Conservation (phyloP, 768 basidiomycete genomes). For the Suillus cothurnatus region DNA sequence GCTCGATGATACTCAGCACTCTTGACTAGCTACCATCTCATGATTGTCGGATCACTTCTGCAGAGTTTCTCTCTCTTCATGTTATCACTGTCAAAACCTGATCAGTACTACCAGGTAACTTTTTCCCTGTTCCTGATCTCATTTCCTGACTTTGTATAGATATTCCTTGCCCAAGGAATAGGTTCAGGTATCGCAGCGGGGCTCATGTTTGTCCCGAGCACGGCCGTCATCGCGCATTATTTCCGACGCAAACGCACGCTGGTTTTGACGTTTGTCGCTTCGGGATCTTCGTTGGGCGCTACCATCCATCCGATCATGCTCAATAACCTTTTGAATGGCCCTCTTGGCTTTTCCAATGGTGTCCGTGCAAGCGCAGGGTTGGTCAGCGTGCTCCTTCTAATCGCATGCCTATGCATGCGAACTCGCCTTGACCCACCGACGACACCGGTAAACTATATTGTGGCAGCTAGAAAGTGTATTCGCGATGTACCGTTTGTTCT, state of each 20-base stretch:
- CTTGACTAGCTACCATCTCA: constrained; percentile 7
- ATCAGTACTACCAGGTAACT: constrained; percentile 45
- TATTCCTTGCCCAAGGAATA: constrained; percentile 53
- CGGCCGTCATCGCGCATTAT: constrained; percentile 48
- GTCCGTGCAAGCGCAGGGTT: constrained; percentile 52
- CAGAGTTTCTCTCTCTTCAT: constrained; percentile 35
- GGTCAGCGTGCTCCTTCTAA: constrained; percentile 37
- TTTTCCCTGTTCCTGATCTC: constrained; percentile 3
- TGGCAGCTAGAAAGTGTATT: constrained; percentile 17
- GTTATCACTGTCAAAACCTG: constrained; percentile 44
- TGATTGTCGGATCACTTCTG: constrained; percentile 20
- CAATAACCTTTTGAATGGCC: constrained; percentile 26
- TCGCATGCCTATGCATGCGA: constrained; percentile 34
- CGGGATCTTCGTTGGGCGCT: constrained; percentile 38
- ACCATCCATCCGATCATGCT: constrained; percentile 33
- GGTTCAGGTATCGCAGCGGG: constrained; percentile 49
- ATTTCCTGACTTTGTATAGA: constrained; percentile 24
- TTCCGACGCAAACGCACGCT: constrained; percentile 43
- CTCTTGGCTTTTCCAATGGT: constrained; percentile 44
- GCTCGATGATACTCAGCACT: not conserved
- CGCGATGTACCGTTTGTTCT: constrained; percentile 22
- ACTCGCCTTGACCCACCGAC: constrained; percentile 41
- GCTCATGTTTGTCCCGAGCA: constrained; percentile 45
- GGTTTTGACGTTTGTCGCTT: constrained; percentile 44
- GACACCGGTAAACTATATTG: constrained; percentile 17